Evolutionary conservation across 768 basidiomycete species (phyloP).

Genomic region (Boletus vinaceobasis): DNA sequence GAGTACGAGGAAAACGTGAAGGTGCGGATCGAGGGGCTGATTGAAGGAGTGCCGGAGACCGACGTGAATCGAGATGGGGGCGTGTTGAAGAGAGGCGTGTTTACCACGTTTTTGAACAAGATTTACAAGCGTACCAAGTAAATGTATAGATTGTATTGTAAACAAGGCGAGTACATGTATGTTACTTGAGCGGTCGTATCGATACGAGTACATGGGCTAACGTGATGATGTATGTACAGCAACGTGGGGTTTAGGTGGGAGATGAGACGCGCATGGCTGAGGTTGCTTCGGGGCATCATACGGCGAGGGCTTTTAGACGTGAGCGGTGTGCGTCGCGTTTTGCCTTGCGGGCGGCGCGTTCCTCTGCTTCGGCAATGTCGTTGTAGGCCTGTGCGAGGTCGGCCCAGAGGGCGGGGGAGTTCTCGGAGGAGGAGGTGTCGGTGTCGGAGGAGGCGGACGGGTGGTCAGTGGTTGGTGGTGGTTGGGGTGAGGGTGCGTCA

Average conservation of each 20-base stretch:
- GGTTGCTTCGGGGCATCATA: constrained; percentile 3
- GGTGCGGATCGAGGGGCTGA: constrained; percentile 59
- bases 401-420: neutral
- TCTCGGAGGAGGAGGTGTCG: too few relatives aligned
- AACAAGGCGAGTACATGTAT: too few relatives aligned
- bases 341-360: constrained; percentile 5
- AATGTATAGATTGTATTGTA: too few relatives aligned
- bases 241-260: neutral
- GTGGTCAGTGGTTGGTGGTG: neutral
- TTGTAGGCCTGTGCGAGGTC: neutral
- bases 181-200: neutral
- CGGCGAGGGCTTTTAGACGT: constrained; percentile 4
- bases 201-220: neutral
- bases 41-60: constrained; percentile 68
- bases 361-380: neutral
- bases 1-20: constrained; percentile 80
- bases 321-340: constrained; percentile 12
- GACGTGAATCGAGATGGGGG: constrained; percentile 37
- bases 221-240: neutral
- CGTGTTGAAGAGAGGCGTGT: constrained; percentile 63
- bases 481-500: neutral
- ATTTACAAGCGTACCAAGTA: constrained; percentile 68
- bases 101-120: constrained; percentile 84
- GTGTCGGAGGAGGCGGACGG: neutral
- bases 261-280: neutral